A percentile compares a stretch with the other conserved stretches of the same genome.
phyloP scores from a whole-genome alignment of 495 filamentous ascomycete species.

The Penicillium longicatenatum region DNA sequence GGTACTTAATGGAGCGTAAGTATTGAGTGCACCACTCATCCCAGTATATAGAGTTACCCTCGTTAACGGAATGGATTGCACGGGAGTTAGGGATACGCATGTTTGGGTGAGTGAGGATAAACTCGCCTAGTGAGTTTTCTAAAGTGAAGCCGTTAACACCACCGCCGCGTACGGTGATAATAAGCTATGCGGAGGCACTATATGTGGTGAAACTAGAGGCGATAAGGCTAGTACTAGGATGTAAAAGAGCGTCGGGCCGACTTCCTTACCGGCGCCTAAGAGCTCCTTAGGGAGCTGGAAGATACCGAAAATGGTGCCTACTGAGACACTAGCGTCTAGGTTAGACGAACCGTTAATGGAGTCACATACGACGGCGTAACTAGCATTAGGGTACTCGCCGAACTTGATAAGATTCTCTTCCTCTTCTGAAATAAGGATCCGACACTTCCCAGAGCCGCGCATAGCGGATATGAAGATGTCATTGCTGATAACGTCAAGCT shows the following conservation, averaged over 20 bases:
- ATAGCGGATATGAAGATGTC: conserved; percentile 95
- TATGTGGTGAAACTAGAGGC: conserved; percentile 99
- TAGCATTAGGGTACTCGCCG: conserved; percentile 72
- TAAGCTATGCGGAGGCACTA: conserved; percentile 91
- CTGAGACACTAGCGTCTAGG: conserved; percentile 95
- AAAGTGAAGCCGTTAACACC: conserved; percentile 96
- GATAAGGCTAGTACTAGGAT: conserved; percentile 86
- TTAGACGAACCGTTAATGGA: conserved; percentile 98
- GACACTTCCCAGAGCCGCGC: conserved; percentile 85
- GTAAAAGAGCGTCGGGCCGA: conserved; percentile 79
- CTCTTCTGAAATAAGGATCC: conserved; percentile 91
- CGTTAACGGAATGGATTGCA: conserved; percentile 96
- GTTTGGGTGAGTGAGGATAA: conserved; percentile 95
- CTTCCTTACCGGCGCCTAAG: conserved; percentile 57
- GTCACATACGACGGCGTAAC: conserved; percentile 95
- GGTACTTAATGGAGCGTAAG: conserved; percentile 83
- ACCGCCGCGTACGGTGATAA: conserved; percentile 95
- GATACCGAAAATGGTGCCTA: conserved; percentile 96
- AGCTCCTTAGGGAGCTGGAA: conserved; percentile 78
- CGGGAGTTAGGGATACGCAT: conserved; percentile 82
- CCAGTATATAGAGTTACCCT: conserved; percentile 97
- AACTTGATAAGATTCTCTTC: conserved; percentile 92
- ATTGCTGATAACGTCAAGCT: conserved; percentile 98
- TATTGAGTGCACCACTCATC: conserved; percentile 84
- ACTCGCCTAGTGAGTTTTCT: conserved; percentile 94